These are phyloP conservation scores for Capronia epimyces DNA, from an alignment of 2,329 filamentous ascomycete genomes.

Conservation along the genomic window DNA sequence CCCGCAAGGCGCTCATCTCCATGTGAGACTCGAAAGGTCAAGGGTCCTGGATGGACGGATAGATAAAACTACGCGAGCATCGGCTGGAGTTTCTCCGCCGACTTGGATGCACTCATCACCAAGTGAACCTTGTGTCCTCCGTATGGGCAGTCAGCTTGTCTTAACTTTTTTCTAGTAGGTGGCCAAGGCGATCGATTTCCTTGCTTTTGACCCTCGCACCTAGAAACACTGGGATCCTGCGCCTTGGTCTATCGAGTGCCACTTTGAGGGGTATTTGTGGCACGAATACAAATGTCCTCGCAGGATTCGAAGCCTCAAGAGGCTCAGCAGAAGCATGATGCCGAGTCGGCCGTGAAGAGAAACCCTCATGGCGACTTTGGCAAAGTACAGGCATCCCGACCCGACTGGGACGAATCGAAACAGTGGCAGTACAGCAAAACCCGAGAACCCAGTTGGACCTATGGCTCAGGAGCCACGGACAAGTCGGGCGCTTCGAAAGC, in stretches of 20 bases:
- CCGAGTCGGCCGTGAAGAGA: conserved; percentile 36
- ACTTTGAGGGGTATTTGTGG: no score
- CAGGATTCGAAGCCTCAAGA: conserved; percentile 13
- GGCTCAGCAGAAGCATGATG: conserved; percentile 33
- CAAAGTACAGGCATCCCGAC: conserved; percentile 40
- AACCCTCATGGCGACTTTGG: conserved; percentile 36
- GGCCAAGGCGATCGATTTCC: no score
- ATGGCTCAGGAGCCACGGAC: conserved; percentile 42
- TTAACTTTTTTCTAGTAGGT: no score
- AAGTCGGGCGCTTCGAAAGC: conserved; percentile 42
- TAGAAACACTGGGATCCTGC: no score
- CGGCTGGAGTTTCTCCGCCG: neutral
- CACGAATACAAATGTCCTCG: neutral
- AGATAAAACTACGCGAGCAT: neutral
- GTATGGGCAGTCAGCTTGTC: no score
- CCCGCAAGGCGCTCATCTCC: conserved; percentile 9
- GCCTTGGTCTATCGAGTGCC: no score
- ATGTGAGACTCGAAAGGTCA: neutral
- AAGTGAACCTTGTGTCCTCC: no score
- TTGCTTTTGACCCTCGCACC: no score
- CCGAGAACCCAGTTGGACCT: conserved; percentile 39
- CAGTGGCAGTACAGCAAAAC: conserved; percentile 39
- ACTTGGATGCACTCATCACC: no score
- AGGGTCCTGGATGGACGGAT: neutral
- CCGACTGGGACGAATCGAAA: conserved; percentile 37